phyloP scores from a whole-genome alignment of 768 basidiomycete genomes.

The Cystofilobasidium ferigula region DNA sequence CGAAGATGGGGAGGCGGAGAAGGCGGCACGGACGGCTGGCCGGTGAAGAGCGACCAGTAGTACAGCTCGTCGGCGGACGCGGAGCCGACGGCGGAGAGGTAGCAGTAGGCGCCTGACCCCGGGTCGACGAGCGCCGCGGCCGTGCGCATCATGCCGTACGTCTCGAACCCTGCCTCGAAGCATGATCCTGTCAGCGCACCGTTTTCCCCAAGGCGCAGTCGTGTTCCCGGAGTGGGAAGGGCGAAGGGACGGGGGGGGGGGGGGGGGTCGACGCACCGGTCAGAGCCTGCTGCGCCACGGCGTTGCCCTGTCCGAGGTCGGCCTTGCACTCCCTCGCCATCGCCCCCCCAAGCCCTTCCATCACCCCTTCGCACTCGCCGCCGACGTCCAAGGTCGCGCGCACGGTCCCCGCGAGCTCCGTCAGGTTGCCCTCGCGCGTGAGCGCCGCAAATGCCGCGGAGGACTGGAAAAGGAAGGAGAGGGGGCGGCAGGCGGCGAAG shows the following conservation, averaged over 20 bases:
- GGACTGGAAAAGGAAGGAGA: conserved; percentile 50
- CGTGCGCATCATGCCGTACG: conserved; percentile 53
- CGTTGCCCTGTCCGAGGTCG: conserved; percentile 17
- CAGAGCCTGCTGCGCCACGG: conserved; percentile 15
- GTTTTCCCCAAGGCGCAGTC: too few species aligned
- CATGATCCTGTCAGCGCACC: neutral
- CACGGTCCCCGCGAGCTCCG: neutral
- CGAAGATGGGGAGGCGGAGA: neutral
- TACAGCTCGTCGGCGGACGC: conserved; percentile 57
- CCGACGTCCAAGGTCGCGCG: neutral
- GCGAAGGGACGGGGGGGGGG: too few species aligned
- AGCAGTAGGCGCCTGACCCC: conserved; percentile 58
- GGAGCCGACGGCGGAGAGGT: conserved; percentile 51
- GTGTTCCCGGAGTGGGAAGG: too few species aligned
- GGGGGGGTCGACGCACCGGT: conserved; percentile 7
- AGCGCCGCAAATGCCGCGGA: conserved; percentile 14
- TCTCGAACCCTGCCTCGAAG: conserved; percentile 44
- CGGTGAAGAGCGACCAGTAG: conserved; percentile 59
- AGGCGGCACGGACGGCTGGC: conserved; percentile 33
- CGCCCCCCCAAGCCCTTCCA: conserved; percentile 1
- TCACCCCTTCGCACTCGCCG: conserved; percentile 3
- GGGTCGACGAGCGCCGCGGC: conserved; percentile 54
- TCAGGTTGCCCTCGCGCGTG: neutral
- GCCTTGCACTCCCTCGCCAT: neutral
- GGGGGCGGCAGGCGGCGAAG: conserved; percentile 65